Evolutionary conservation across 2,329 filamentous ascomycete species (phyloP).

Genomic region (Scedosporium minutisporum): DNA sequence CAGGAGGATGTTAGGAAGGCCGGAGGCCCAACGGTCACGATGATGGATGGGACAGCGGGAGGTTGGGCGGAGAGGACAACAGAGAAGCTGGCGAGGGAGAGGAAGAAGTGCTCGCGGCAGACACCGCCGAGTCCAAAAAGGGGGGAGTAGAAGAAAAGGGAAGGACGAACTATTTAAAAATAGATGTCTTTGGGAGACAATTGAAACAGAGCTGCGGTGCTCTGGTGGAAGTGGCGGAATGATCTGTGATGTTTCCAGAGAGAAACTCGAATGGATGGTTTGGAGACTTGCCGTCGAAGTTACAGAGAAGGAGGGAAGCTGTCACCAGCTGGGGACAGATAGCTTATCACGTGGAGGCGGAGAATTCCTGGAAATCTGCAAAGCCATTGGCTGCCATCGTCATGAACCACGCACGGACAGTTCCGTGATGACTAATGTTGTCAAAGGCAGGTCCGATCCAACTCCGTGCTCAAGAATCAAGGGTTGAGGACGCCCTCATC

Average conservation of each 20-base stretch:
- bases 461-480: no score
- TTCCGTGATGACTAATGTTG: background rate
- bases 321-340: conserved; percentile 2
- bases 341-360: background rate
- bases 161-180: conserved; percentile 12
- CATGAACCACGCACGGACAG: background rate
- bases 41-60: background rate
- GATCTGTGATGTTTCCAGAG: background rate
- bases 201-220: background rate
- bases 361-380: background rate
- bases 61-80: conserved; percentile 9
- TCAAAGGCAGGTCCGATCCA: background rate
- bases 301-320: background rate
- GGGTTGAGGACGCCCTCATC: no score
- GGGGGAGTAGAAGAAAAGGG: conserved; percentile 10
- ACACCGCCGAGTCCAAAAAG: conserved; percentile 8
- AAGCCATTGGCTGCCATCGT: background rate
- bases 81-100: conserved; percentile 4
- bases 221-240: background rate
- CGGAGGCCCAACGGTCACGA: background rate
- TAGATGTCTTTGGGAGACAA: conserved; percentile 3
- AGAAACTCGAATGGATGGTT: background rate
- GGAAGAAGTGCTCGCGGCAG: conserved; percentile 4
- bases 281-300: background rate
- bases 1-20: conserved; percentile 6